Evolutionary conservation across 306 rosid genomes (phyloP).

Genomic region (Alnus glutinosa): DNA sequence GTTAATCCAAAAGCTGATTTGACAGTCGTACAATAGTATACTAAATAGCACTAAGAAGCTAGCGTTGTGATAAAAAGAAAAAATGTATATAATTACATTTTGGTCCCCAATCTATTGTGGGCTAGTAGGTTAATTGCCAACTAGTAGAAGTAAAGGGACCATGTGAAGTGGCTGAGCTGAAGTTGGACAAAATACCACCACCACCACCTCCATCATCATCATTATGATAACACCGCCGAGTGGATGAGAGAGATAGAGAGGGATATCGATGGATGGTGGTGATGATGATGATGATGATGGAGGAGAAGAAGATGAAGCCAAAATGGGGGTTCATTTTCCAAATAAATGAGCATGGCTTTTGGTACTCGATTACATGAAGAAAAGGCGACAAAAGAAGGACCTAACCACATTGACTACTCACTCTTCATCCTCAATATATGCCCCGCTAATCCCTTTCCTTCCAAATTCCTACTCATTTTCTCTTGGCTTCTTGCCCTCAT

Average conservation of each 20-base stretch:
- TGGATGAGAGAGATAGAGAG: constrained; percentile 31
- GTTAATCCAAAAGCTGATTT: too few species aligned
- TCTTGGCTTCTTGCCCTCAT: constrained; percentile 27
- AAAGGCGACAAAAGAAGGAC: constrained; percentile 60
- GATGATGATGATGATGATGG: constrained; percentile 43
- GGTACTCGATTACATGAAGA: constrained; percentile 77
- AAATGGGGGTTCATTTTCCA: constrained; percentile 67
- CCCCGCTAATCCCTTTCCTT: constrained; percentile 23
- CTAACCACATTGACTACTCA: constrained; percentile 66
- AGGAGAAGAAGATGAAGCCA: constrained; percentile 61
- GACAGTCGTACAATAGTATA: too few species aligned
- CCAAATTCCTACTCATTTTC: constrained; percentile 29
- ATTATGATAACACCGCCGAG: constrained; percentile 36
- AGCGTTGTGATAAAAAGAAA: not conserved
- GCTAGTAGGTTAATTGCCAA: constrained; percentile 27
- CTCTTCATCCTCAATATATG: constrained; percentile 19
- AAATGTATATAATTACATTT: not conserved
- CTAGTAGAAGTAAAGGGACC: constrained; percentile 32
- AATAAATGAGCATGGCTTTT: constrained; percentile 65
- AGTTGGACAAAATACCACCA: constrained; percentile 52
- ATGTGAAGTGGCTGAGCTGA: constrained; percentile 50
- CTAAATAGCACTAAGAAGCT: too few species aligned
- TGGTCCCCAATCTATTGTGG: constrained; percentile 36
- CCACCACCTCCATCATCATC: constrained; percentile 44
- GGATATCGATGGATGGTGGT: constrained; percentile 15